phyloP scores from a whole-genome alignment of 257 asterid genomes.

The Orobanche coerulescens region DNA sequence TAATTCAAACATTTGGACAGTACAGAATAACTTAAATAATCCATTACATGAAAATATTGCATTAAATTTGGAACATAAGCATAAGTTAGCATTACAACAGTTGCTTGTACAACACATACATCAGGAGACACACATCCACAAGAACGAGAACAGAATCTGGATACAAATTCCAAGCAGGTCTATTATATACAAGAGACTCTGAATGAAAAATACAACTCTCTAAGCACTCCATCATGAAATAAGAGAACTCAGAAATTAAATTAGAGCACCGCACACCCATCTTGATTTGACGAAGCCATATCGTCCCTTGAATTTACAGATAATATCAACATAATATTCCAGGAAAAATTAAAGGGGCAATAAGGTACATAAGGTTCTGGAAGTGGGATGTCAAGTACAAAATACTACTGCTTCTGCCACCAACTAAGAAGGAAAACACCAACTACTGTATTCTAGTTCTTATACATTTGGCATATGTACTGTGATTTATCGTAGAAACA shows the following conservation, averaged over 20 bases:
- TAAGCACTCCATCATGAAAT: not conserved
- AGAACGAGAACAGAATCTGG: not conserved
- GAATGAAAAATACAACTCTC: not conserved
- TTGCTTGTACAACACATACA: not conserved
- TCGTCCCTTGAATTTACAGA: not conserved
- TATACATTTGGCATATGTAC: not conserved
- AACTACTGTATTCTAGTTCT: not conserved
- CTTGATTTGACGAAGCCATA: not conserved
- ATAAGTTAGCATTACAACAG: not conserved
- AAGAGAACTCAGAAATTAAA: not conserved
- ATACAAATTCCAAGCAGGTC: not conserved
- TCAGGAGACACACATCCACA: not conserved
- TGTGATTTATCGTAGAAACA: not conserved
- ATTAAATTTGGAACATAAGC: not conserved
- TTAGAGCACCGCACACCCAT: not conserved
- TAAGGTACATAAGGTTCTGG: not conserved
- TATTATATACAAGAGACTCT: not conserved
- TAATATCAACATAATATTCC: not conserved
- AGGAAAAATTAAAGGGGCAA: not conserved
- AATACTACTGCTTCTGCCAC: not conserved
- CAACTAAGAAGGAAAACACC: not conserved
- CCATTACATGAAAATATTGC: not conserved
- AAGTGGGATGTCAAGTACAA: not conserved
- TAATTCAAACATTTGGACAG: not conserved
- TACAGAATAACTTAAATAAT: not conserved